Conservation (phyloP, 139 green algal species). For the Medakamo hakoo region DNA sequence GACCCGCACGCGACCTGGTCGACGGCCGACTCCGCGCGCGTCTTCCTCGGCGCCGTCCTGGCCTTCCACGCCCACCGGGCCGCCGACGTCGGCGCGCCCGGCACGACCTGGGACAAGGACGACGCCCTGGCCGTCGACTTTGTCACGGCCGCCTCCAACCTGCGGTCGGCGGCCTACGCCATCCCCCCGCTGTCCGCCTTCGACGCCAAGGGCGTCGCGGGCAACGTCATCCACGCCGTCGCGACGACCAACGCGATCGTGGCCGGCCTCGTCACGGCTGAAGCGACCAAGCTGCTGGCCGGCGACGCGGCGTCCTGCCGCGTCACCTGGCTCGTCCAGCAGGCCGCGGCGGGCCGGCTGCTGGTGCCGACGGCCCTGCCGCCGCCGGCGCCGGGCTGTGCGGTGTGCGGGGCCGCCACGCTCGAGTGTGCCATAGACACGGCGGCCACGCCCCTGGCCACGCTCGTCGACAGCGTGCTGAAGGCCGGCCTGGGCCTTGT, state of each 20-base stretch:
- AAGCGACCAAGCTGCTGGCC: conserved; percentile 80
- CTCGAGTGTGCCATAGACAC: conserved; percentile 40
- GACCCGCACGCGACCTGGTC: conserved; percentile 45
- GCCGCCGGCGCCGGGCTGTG: conserved; percentile 39
- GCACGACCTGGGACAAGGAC: conserved; percentile 69
- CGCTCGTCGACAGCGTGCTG: conserved; percentile 46
- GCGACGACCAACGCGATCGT: conserved; percentile 98
- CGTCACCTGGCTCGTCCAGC: conserved; percentile 32
- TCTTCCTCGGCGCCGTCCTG: conserved; percentile 57
- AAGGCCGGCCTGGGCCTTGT: conserved; percentile 49
- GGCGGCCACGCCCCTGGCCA: conserved; percentile 27
- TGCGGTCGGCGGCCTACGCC: conserved; percentile 57
- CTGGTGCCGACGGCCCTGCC: conserved; percentile 11
- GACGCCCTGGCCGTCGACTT: conserved; percentile 85
- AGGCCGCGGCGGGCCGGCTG: conserved; percentile 16
- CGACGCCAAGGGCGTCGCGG: conserved; percentile 88
- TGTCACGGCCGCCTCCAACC: conserved; percentile 77
- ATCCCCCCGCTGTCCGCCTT: conserved; percentile 74
- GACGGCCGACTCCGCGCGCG: conserved; percentile 18
- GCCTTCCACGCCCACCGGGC: conserved; percentile 31
- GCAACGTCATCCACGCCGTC: conserved; percentile 98
- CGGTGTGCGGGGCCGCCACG: conserved; percentile 56
- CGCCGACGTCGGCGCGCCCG: conserved; percentile 29
- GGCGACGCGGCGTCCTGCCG: conserved; percentile 10
- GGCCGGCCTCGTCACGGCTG: conserved; percentile 71